Evolutionary conservation across 495 filamentous ascomycete species (phyloP), one percentile per base, ranked within the genome.

Genomic region (Viridothelium virens): DNA sequence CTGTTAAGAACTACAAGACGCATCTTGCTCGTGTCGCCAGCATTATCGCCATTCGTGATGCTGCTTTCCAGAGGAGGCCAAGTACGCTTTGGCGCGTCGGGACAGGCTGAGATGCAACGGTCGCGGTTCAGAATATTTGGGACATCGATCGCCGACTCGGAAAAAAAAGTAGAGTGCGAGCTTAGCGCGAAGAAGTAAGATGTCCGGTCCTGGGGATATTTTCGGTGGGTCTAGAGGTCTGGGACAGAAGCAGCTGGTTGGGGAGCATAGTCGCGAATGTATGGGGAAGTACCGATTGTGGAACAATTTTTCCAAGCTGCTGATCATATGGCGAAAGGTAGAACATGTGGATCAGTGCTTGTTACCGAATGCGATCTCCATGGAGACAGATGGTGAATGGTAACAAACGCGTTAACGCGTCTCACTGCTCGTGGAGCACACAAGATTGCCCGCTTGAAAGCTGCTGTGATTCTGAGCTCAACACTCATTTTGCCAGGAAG

Each of bases 401-500:
- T 7, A 14, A 44, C 6, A 44, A 44, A 44, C 41, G 41, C 41
- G 14, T 7, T 14, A 44, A 44, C 14, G 41, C 41, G 41, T 14
- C 7, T 44, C 41, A 44, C 41, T 14, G 14, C 7, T 44, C 41
- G 14, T 44, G 7, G 25, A 25, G 25, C 25, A 25, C 25, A 25
- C 25, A 25, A 25, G 25, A 25, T 25, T 25, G 25, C 25, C 25
- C 25, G 25, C 25, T 25, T 25, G 25, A 25, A 25, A 25, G 25
- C 25, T 25, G 25, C 25, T 25, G 25, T 25, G 25, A 25, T 25
- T 25, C 25, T 25, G 25, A 25, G 25, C 25, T 25, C n/a, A n/a
- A 10, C 5, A 10, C 31, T 72, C 67, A 87, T 74, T 88, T 88
- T 0, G 86, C 78, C 73, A 98, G 73, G 74, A 98, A 98, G 65